Base-by-base conservation (phyloP, 352 stramenopile species). In the Phytophthora sp. region DNA sequence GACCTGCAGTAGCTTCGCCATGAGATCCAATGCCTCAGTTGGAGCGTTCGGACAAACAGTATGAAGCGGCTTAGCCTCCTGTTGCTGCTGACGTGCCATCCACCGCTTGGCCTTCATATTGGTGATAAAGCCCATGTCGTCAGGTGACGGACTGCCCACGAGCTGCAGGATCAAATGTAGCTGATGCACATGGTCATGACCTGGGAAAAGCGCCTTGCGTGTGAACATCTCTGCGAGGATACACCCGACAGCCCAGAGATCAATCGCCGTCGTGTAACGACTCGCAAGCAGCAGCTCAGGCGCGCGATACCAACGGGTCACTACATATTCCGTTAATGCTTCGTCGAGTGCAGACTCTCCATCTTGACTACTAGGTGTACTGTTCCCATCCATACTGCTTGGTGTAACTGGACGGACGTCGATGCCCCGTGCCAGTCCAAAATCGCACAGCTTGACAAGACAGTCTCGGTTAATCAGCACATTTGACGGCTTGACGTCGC, bases 161-260 rank as follows among this genome's bases (percentile, higher is more conserved):
- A 90, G 61, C 42, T 92, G 81, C 27, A 91, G 49, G 50, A 95
- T 93, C 38, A 95, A 63, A 63, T 98, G 98, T 27, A 99, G 75
- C 57, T 95, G 87, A 51, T 95, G 87, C 23, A 95, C 84, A 63
- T 95, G 85, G 54, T 95, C 87, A 50, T 95, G 87, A 11, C 87
- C 87, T 0, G 87, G 87, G 33, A 95, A 95, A 0, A 95, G 63
- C 30, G 87, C 79, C 58, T 86, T 92, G 26, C 87, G 81, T 1
- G 77, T 89, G 50, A 99, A 96, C 65, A 99, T 93, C 76, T 99
- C 98, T 11, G 94, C 97, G 57, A 99, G 90, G 63, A 99, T 99
- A 74, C 98, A 99, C 5, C 98, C 98, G 7, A 99, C 93, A 57
- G 86, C 93, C 95, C 95, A 99, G 8, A 98, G 71, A 71, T 99